Conservation (phyloP, 2,329 filamentous ascomycete genomes). For the Aspergillus quadricinctus region DNA sequence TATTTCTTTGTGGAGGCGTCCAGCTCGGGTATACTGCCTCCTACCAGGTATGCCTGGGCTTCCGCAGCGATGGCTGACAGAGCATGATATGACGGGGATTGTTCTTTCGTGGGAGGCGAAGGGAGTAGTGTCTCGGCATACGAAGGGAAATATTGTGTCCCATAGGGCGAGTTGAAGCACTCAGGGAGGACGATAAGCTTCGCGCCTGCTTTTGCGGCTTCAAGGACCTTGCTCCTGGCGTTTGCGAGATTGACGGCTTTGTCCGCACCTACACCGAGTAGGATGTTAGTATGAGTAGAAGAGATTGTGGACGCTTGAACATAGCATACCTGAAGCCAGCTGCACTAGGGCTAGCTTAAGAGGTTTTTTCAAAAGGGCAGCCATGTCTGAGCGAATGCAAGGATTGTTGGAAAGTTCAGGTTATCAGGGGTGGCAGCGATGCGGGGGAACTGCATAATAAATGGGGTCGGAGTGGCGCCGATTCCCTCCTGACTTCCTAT, state of each 20-base stretch:
- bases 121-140: conserved; percentile 88
- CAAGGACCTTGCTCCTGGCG: conserved; percentile 76
- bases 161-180: conserved; percentile 99
- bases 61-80: conserved; percentile 75
- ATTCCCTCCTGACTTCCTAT: too few species aligned
- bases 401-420: not conserved
- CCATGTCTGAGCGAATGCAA: conserved; percentile 34
- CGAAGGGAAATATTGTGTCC: conserved; percentile 80
- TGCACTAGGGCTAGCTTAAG: conserved; percentile 79
- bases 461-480: not conserved
- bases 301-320: not conserved
- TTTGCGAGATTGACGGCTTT: conserved; percentile 79
- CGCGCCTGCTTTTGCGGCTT: conserved; percentile 71
- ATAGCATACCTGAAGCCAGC: conserved; percentile 61
- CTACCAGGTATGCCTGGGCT: conserved; percentile 74
- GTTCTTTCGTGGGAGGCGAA: conserved; percentile 63
- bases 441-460: not conserved
- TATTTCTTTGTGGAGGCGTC: conserved; percentile 63
- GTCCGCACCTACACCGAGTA: conserved; percentile 56
- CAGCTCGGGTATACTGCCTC: conserved; percentile 87
- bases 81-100: conserved; percentile 81
- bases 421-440: not conserved
- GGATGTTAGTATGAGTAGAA: conserved; percentile 3
- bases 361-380: conserved; percentile 64
- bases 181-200: conserved; percentile 89